A percentile compares a stretch with the other conserved stretches of the same genome.
Conservation (phyloP, 1,139 yeast genomes). For the Blastobotrys persicus region DNA sequence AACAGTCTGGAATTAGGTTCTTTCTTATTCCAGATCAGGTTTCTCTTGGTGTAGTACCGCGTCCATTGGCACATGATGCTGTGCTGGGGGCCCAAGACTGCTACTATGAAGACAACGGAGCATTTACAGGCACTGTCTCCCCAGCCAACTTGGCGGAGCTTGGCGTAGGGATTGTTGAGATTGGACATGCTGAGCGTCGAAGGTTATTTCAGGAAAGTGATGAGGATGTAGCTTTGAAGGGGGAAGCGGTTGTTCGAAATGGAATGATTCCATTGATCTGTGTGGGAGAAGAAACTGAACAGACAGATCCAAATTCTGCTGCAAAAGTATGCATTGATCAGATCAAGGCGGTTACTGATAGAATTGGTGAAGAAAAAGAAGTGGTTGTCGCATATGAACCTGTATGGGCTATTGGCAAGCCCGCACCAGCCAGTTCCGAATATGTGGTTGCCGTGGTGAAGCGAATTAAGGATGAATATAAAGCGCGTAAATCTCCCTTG, state of each 20-base stretch:
- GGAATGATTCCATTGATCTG: conserved; percentile 81
- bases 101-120: conserved; percentile 77
- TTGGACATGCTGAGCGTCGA: conserved; percentile 94
- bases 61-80: no score
- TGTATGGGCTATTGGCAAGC: conserved; percentile 89
- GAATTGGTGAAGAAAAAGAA: no score
- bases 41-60: no score
- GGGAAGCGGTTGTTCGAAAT: conserved; percentile 73
- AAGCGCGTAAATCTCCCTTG: conserved; percentile 12
- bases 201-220: conserved; percentile 76
- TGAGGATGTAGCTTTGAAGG: conserved; percentile 77
- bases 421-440: conserved; percentile 28
- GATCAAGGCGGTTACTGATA: conserved; percentile 76
- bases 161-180: conserved; percentile 79
- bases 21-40: no score
- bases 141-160: conserved; percentile 73
- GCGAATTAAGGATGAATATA: conserved; percentile 23
- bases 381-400: conserved; percentile 91
- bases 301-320: no score
- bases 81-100: no score
- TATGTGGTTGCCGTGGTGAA: conserved; percentile 29
- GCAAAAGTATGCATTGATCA: conserved; percentile 75
- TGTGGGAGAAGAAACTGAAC: conserved; percentile 60
- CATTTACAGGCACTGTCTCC: conserved; percentile 80
- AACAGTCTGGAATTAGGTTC: no score